Evolutionary conservation across 2,329 filamentous ascomycete genomes (phyloP).

Genomic region (Trichoderma simmonsii): DNA sequence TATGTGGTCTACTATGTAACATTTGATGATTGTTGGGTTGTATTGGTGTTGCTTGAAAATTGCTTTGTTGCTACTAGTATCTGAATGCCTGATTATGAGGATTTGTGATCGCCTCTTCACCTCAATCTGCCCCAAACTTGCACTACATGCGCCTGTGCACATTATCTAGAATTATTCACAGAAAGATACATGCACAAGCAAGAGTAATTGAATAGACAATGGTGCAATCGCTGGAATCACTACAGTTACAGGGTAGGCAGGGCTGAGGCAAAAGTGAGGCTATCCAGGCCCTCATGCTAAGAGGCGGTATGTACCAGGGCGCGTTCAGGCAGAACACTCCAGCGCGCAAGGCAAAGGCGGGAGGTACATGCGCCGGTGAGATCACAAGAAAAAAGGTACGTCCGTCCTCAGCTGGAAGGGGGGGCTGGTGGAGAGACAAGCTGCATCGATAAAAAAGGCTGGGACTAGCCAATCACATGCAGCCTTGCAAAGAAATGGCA

Average conservation of each 20-base stretch:
- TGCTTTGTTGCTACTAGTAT: not conserved
- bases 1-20: not conserved
- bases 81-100: not conserved
- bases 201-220: not conserved
- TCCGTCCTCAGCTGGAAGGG: constrained; percentile 3
- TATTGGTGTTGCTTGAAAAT: not conserved
- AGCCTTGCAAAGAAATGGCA: not conserved
- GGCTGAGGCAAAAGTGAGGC: not conserved
- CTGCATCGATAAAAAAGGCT: not conserved
- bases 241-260: not conserved
- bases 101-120: not conserved
- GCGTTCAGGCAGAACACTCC: not conserved
- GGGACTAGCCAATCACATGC: not conserved
- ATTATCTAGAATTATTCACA: not conserved
- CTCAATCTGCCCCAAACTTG: not conserved
- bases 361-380: not conserved
- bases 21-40: not conserved
- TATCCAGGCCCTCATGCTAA: not conserved
- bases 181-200: too few relatives aligned
- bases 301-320: not conserved
- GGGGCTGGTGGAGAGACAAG: not conserved
- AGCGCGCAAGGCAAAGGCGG: not conserved
- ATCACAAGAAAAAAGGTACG: not conserved
- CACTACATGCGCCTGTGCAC: not conserved
- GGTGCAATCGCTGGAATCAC: not conserved